These are phyloP conservation scores for Zygoascus sp. DNA, from an alignment of 1,139 yeast genomes.

Conservation along the genomic window DNA sequence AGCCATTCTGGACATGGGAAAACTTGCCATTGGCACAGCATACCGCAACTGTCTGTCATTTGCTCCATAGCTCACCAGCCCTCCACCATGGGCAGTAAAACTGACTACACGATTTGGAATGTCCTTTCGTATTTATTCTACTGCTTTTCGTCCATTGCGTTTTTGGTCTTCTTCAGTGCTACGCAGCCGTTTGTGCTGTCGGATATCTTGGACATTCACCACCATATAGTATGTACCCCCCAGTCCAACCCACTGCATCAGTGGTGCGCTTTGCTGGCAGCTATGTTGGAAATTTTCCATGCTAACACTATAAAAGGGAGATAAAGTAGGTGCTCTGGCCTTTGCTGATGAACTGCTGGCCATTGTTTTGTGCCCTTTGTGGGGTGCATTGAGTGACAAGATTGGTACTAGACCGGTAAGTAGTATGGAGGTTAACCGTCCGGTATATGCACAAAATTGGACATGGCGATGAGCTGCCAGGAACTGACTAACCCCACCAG, in stretches of 20 bases:
- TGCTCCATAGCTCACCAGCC: too few species aligned
- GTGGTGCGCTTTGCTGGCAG: neutral
- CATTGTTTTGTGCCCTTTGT: conserved; percentile 53
- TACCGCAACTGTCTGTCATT: too few species aligned
- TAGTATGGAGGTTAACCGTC: neutral
- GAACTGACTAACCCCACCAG: neutral
- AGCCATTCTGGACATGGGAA: too few species aligned
- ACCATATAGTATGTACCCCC: conserved; percentile 34
- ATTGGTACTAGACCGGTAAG: conserved; percentile 53
- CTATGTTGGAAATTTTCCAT: too few species aligned
- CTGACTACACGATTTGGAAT: conserved; percentile 9
- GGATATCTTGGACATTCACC: conserved; percentile 48
- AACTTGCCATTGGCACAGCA: too few species aligned
- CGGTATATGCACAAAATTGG: neutral
- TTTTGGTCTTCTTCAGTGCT: conserved; percentile 62
- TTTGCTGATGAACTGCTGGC: conserved; percentile 58
- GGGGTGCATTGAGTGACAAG: conserved; percentile 62
- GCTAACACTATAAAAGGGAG: conserved; percentile 36
- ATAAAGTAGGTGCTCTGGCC: conserved; percentile 56
- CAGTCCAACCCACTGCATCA: neutral
- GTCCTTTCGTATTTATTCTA: conserved; percentile 25
- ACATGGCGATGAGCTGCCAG: neutral
- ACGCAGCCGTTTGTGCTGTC: conserved; percentile 65
- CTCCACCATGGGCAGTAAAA: neutral
- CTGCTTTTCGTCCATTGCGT: conserved; percentile 52